Evolutionary conservation across 2,329 filamentous ascomycete genomes (phyloP).

Genomic region (Fusarium anthophilum): DNA sequence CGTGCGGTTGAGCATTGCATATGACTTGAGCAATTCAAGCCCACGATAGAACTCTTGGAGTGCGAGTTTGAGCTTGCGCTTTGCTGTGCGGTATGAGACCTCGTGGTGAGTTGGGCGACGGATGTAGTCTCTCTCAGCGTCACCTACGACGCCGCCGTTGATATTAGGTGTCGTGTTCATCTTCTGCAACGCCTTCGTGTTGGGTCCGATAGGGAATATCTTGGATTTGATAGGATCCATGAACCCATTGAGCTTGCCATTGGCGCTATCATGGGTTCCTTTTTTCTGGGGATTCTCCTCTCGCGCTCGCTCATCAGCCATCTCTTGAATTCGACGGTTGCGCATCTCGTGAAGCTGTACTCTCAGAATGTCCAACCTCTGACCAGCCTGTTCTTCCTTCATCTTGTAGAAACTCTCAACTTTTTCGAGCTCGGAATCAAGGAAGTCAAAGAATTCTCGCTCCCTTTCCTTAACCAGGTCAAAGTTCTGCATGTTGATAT

Average conservation of each 20-base stretch:
- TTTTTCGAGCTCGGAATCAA: constrained; percentile 88
- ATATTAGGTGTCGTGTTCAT: constrained; percentile 64
- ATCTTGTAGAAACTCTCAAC: constrained; percentile 88
- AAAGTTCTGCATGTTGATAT: constrained; percentile 56
- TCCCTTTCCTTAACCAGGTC: constrained; percentile 77
- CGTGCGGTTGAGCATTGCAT: constrained; percentile 87
- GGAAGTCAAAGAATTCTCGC: constrained; percentile 85
- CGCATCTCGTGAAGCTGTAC: constrained; percentile 94
- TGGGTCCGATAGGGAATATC: constrained; percentile 66
- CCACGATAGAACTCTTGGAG: constrained; percentile 93
- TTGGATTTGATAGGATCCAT: constrained; percentile 64
- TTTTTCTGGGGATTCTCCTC: constrained; percentile 41
- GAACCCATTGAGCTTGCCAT: constrained; percentile 51
- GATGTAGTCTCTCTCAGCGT: constrained; percentile 59
- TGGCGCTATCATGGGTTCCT: constrained; percentile 28
- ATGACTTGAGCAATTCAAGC: constrained; percentile 91
- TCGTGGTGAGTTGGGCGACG: constrained; percentile 59
- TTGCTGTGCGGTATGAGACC: constrained; percentile 87
- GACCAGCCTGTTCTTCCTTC: constrained; percentile 86
- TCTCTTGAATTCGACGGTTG: constrained; percentile 80
- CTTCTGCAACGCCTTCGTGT: constrained; percentile 66
- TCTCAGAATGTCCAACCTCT: constrained; percentile 74
- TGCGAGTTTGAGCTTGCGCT: constrained; percentile 89
- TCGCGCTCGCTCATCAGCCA: constrained; percentile 56
- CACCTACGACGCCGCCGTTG: constrained; percentile 39